These are phyloP conservation scores for Cytospora paraplurivora DNA, from an alignment of 2,329 filamentous ascomycete genomes.

Conservation along the genomic window DNA sequence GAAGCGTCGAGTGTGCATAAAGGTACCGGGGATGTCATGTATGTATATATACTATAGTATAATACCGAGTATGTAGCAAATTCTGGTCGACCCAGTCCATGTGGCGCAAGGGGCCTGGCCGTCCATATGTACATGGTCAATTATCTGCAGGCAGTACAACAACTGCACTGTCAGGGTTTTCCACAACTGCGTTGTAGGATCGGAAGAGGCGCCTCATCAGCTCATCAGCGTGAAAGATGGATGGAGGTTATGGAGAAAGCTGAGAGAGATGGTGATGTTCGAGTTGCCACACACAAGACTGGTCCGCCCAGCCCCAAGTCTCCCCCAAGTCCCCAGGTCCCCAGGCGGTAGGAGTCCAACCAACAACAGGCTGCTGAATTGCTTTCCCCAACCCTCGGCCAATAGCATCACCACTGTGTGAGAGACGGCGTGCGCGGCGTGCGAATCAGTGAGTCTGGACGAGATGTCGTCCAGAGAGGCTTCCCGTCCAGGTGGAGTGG, in stretches of 20 bases:
- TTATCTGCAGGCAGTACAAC: constrained; percentile 9
- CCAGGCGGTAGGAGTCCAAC: constrained; percentile 20
- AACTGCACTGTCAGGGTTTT: not conserved
- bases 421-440: constrained; percentile 20
- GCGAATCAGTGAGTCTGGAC: constrained; percentile 25
- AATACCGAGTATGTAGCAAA: constrained; percentile 1
- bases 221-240: constrained; percentile 7
- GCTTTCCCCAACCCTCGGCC: constrained; percentile 23
- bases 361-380: constrained; percentile 19
- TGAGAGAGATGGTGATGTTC: constrained; percentile 10
- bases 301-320: not conserved
- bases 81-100: constrained; percentile 8
- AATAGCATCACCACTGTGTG: constrained; percentile 27
- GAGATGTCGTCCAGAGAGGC: constrained; percentile 23
- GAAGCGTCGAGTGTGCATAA: constrained; percentile 17
- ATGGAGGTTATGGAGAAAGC: not conserved
- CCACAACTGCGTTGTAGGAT: constrained; percentile 23
- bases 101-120: constrained; percentile 9
- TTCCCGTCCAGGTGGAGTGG: constrained; percentile 24
- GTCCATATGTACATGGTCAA: not conserved
- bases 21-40: constrained; percentile 21
- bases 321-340: too few species aligned
- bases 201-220: constrained; percentile 16
- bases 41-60: constrained; percentile 6
- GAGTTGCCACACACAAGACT: not conserved